Evolutionary conservation across 1,139 yeast genomes (phyloP), one percentile per base, ranked within the genome.

Genomic region (Hanseniaspora gamundiae): DNA sequence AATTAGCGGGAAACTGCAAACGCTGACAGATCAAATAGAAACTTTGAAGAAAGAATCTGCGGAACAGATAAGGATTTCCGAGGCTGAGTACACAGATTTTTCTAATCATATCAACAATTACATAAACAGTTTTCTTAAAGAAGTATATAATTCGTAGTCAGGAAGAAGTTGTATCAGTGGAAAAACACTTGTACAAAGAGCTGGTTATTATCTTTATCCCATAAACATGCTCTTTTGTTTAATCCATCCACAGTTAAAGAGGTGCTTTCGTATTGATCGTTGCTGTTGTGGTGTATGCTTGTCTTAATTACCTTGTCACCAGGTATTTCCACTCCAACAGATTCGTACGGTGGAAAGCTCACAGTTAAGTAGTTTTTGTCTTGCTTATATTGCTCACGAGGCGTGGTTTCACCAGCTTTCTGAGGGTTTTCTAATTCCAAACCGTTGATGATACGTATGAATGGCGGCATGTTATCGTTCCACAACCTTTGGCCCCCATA

Each of bases 341-440:
- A 78, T 44, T 77, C 79, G 56, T 77, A 79, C 1, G 85, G 85
- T 53, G 78, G 84, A 8, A 74, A 79, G 11, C 78, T 69, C 0
- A 78, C 56, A 16, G 78, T 75, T 47, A 79, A 52, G 52, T 70
- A 77, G 52, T 74, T 80, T 51, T 64, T 51, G 49, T 61, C 54
- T 45, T 67, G 63, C 31, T 64, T 62, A 9, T 30, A 16, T 8
- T 30, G 17, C 7, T 30, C 14, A 4, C 3, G 14, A 16, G 14
- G 10, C 13, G 35, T 14, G 3, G 14, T 30, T 3, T n/a, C 35
- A n/a, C 14, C 17, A 14, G 14, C 14, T n/a, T 11, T 16, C 8
- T 8, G 9, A 10, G 35, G 10, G 17, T 62, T 51, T 2, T 69
- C 57, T 27, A 76, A 66, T 55, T 79, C 85, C 48, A 69, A 69